Conservation (phyloP, 192 early-diverging fungal species). For the Coemansia asiatica region DNA sequence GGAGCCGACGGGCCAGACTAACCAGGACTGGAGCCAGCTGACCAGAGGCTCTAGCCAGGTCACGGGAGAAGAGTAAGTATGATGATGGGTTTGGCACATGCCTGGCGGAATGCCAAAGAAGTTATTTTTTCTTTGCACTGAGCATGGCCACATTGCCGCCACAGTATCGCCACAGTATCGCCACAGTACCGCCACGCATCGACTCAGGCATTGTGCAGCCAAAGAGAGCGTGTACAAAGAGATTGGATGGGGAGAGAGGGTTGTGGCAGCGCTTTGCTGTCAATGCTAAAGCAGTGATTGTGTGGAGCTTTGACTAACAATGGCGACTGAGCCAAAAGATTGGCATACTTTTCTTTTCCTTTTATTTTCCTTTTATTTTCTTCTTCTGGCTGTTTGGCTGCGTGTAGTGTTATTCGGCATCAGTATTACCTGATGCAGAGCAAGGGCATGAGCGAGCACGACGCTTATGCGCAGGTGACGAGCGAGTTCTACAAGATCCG, state of each 20-base stretch:
- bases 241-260: not conserved
- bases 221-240: not conserved
- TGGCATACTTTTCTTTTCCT: too few species aligned
- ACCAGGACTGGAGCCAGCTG: slow-evolving; percentile 59
- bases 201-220: not conserved
- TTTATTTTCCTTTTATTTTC: not conserved
- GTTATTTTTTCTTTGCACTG: too few species aligned
- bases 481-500: slow-evolving; percentile 79
- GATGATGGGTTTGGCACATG: not conserved
- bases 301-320: not conserved
- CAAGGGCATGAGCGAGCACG: slow-evolving; percentile 63
- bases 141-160: too few species aligned
- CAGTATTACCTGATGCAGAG: slow-evolving; percentile 75
- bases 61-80: slow-evolving; percentile 82
- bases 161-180: too few species aligned
- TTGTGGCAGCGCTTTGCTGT: too few species aligned
- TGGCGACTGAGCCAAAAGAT: not conserved
- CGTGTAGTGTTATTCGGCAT: slow-evolving; percentile 75
- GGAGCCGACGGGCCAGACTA: slow-evolving; percentile 60
- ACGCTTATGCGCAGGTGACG: slow-evolving; percentile 79
- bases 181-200: not conserved
- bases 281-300: too few species aligned
- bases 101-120: not conserved
- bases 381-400: too few species aligned
- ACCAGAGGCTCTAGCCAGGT: slow-evolving; percentile 56